A percentile compares a stretch with the other conserved stretches of the same genome.
Conservation (phyloP, 1,284 basidiomycete species). For the Puccinia triticina region DNA sequence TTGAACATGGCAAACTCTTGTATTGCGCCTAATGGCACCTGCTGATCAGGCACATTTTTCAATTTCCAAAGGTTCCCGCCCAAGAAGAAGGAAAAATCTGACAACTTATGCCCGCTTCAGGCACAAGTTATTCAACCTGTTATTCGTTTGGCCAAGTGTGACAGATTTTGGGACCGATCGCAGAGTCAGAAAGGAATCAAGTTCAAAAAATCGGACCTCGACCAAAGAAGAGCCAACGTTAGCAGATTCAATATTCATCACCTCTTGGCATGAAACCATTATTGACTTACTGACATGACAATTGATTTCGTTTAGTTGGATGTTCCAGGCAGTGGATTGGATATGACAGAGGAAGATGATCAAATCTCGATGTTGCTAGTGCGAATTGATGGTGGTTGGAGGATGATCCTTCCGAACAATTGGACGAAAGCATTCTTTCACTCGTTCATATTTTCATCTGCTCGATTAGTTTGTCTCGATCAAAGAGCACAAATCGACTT, state of each 20-base stretch:
- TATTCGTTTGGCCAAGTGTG: constrained; percentile 22
- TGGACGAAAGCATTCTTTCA: constrained; percentile 85
- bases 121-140: constrained; percentile 30
- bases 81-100: constrained; percentile 20
- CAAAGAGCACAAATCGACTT: constrained; percentile 66
- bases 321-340: constrained; percentile 73
- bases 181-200: background rate
- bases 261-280: background rate
- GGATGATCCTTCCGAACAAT: constrained; percentile 76
- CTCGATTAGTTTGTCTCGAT: constrained; percentile 75
- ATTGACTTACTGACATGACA: background rate
- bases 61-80: constrained; percentile 41
- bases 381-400: constrained; percentile 71
- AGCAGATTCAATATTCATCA: background rate
- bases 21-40: background rate
- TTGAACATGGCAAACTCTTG: background rate
- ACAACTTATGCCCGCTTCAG: background rate
- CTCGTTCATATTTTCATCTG: constrained; percentile 77
- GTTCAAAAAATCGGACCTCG: constrained; percentile 46
- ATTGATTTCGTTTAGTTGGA: constrained; percentile 57
- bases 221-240: constrained; percentile 33
- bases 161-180: constrained; percentile 40
- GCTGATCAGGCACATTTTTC: background rate
- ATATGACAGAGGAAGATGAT: constrained; percentile 72
- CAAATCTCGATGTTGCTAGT: constrained; percentile 78